These are phyloP conservation scores for Hymenotorrendiella dingleyae DNA, from an alignment of 2,329 filamentous ascomycete genomes.

Conservation along the genomic window DNA sequence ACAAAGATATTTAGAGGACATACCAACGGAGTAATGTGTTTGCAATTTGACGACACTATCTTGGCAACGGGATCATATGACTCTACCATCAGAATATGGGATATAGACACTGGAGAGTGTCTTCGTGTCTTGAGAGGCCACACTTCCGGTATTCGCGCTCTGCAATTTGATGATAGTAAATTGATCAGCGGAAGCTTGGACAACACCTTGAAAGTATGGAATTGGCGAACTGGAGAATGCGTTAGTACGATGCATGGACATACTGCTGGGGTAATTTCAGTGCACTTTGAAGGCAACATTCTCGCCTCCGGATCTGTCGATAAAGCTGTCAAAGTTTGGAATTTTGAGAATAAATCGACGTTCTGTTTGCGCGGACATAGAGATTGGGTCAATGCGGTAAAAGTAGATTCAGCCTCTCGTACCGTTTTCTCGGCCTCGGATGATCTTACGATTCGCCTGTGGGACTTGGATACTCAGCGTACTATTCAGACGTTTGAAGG, in stretches of 20 bases:
- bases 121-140: slow-evolving; percentile 82
- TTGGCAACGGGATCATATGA: slow-evolving; percentile 95
- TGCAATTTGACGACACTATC: slow-evolving; percentile 76
- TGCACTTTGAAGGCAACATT: slow-evolving; percentile 81
- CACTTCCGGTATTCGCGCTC: slow-evolving; percentile 72
- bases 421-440: slow-evolving; percentile 92
- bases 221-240: slow-evolving; percentile 87
- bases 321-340: slow-evolving; percentile 85
- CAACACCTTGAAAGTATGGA: slow-evolving; percentile 86
- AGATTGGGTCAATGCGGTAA: slow-evolving; percentile 97
- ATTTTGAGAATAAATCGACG: slow-evolving; percentile 77
- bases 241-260: slow-evolving; percentile 78
- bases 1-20: slow-evolving; percentile 82
- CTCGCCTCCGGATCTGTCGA: slow-evolving; percentile 88
- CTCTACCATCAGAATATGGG: slow-evolving; percentile 91
- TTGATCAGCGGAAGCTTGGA: slow-evolving; percentile 89
- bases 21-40: slow-evolving; percentile 71
- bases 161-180: slow-evolving; percentile 90
- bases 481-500: slow-evolving; percentile 77
- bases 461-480: slow-evolving; percentile 80
- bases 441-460: slow-evolving; percentile 83
- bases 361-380: slow-evolving; percentile 77
- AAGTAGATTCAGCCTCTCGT: slow-evolving; percentile 72
- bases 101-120: slow-evolving; percentile 81
- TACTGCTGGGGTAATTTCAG: slow-evolving; percentile 72